These are phyloP conservation scores for Chlorella vulgaris DNA, from an alignment of 139 green algal genomes.

Conservation along the genomic window DNA sequence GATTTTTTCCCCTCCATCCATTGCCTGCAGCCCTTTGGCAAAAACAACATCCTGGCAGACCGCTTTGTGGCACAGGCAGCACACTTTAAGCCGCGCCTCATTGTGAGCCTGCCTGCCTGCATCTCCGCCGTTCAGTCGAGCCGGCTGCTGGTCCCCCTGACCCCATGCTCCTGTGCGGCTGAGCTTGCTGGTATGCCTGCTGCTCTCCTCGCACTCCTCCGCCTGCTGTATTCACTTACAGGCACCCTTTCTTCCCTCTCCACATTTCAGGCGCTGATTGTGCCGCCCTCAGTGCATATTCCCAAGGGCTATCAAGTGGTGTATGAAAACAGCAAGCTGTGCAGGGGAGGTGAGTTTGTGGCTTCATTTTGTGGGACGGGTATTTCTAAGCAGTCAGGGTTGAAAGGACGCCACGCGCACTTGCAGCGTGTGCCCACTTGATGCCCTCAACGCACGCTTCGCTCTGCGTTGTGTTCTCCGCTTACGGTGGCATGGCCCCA, in stretches of 20 bases:
- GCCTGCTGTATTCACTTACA: not conserved
- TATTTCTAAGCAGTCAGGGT: no score
- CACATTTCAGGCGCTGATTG: conserved; percentile 40
- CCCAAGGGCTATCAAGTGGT: conserved; percentile 43
- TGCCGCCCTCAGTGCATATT: conserved; percentile 40
- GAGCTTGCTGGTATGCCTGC: not conserved
- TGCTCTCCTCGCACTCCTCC: not conserved
- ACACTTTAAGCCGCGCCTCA: conserved; percentile 40
- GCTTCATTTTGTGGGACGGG: not conserved
- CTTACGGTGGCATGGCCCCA: no score
- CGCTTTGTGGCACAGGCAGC: conserved; percentile 50
- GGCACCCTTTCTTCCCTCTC: not conserved
- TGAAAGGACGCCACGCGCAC: no score
- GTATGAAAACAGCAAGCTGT: conserved; percentile 43
- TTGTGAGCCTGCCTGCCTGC: conserved; percentile 37
- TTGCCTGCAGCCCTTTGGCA: conserved; percentile 53
- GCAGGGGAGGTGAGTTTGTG: conserved; percentile 15
- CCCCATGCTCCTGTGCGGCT: not conserved
- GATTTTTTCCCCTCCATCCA: not conserved
- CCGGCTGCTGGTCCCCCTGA: no score
- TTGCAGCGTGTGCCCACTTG: no score
- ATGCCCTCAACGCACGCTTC: no score
- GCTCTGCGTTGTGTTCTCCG: no score
- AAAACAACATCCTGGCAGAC: conserved; percentile 37
- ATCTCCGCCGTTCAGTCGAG: not conserved